phyloP scores from a whole-genome alignment of 2,329 filamentous ascomycete genomes.

The Alternaria triticimaculans region DNA sequence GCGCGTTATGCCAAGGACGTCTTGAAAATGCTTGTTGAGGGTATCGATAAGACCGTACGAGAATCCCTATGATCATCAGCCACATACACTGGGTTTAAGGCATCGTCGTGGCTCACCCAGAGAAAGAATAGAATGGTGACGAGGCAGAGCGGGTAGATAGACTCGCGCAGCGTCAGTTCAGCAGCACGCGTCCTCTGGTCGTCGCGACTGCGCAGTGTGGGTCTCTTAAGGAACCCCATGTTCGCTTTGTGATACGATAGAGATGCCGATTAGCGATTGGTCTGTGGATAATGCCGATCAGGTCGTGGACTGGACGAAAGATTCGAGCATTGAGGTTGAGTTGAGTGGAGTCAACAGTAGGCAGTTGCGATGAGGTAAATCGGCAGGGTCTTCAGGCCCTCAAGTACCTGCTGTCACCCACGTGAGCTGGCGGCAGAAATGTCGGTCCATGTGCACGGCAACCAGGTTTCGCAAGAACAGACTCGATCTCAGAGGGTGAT shows the following conservation, averaged over 20 bases:
- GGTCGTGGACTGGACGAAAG: background rate
- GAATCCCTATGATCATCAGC: slow-evolving; percentile 52
- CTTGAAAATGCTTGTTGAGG: slow-evolving; percentile 58
- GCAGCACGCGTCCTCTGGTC: slow-evolving; percentile 60
- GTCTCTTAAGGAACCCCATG: slow-evolving; percentile 43
- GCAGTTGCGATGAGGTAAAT: background rate
- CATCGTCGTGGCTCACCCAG: slow-evolving; percentile 53
- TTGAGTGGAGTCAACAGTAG: background rate
- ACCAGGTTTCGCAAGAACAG: slow-evolving; percentile 11
- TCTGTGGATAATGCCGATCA: background rate
- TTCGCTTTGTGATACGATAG: background rate
- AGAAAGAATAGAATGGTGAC: slow-evolving; percentile 72
- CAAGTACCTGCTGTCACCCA: slow-evolving; percentile 13
- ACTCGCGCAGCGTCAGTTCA: slow-evolving; percentile 71
- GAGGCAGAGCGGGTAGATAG: slow-evolving; percentile 69
- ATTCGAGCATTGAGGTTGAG: background rate
- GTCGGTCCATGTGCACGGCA: slow-evolving; percentile 14
- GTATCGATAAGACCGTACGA: slow-evolving; percentile 65
- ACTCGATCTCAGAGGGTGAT: slow-evolving; percentile 12
- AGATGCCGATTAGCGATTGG: background rate
- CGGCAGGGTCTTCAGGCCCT: background rate
- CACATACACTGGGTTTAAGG: background rate
- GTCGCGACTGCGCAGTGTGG: slow-evolving; percentile 40
- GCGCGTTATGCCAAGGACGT: slow-evolving; percentile 52
- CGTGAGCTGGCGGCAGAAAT: slow-evolving; percentile 1